Percentiles rank a stretch among this genome's conserved stretches.
phyloP scores from a whole-genome alignment of 2,329 filamentous ascomycete species.

The Pseudodiploospora longispora region DNA sequence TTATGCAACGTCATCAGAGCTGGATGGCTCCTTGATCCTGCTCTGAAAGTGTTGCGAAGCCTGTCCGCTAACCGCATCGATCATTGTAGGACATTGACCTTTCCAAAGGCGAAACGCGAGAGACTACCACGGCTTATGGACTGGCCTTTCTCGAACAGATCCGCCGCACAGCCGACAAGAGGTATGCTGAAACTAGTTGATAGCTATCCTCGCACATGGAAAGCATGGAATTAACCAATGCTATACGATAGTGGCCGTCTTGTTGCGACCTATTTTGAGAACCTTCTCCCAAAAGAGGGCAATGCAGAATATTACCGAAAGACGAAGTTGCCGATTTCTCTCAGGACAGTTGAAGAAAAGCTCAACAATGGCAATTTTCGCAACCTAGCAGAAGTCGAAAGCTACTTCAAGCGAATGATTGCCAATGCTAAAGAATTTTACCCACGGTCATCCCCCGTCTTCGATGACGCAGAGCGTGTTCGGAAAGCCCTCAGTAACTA shows the following conservation, averaged over 20 bases:
- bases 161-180: conserved; percentile 71
- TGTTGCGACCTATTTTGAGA: conserved; percentile 68
- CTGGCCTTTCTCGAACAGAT: conserved; percentile 68
- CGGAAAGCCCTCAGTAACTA: conserved; percentile 80
- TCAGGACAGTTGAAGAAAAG: conserved; percentile 69
- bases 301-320: conserved; percentile 71
- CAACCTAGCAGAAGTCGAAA: conserved; percentile 66
- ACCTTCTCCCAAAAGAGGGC: conserved; percentile 54
- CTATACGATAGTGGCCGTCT: conserved; percentile 51
- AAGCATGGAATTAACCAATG: conserved; percentile 11
- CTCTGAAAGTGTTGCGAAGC: too few species aligned
- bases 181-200: conserved; percentile 41
- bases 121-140: conserved; percentile 64
- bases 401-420: conserved; percentile 82
- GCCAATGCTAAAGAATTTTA: conserved; percentile 83
- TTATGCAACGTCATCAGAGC: too few species aligned
- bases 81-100: conserved; percentile 35
- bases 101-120: conserved; percentile 50
- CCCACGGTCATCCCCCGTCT: conserved; percentile 61
- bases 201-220: neutral
- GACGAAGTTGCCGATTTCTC: conserved; percentile 69
- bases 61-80: conserved; percentile 3
- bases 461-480: conserved; percentile 78
- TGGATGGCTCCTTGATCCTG: too few species aligned
- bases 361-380: conserved; percentile 61